Conservation (phyloP, 176 grass and related monocot genomes). For the Aegilops sharonensis region DNA sequence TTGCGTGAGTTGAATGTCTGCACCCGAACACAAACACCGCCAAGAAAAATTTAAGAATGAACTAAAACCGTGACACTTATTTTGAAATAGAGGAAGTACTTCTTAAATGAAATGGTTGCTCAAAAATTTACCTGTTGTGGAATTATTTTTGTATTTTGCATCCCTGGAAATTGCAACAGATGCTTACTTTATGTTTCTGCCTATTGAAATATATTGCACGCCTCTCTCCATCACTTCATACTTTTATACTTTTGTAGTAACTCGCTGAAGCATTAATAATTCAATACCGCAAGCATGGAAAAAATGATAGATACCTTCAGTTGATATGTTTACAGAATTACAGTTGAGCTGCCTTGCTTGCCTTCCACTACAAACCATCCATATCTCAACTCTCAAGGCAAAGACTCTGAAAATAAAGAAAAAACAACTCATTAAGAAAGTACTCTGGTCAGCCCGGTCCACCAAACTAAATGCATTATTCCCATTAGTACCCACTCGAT, state of each 20-base stretch:
- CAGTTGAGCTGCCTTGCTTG: slow-evolving; percentile 29
- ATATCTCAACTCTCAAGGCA: slow-evolving; percentile 35
- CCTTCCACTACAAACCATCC: slow-evolving; percentile 26
- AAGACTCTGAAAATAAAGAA: neutral
- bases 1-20: neutral
- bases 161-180: neutral
- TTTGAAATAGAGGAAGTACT: too few relatives aligned
- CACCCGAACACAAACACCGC: neutral
- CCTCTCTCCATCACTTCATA: too few relatives aligned
- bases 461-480: slow-evolving; percentile 9
- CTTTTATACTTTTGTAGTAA: too few relatives aligned
- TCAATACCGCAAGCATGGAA: neutral
- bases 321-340: neutral
- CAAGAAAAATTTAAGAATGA: neutral
- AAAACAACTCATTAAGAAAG: neutral
- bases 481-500: slow-evolving; percentile 16
- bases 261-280: too few relatives aligned
- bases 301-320: neutral
- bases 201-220: too few relatives aligned
- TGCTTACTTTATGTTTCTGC: too few relatives aligned
- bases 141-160: neutral
- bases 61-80: too few relatives aligned
- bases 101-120: neutral
- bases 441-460: slow-evolving; percentile 4
- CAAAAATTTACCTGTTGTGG: neutral